These are phyloP conservation scores for Mycena venus DNA, from an alignment of 768 basidiomycete genomes.

Conservation along the genomic window DNA sequence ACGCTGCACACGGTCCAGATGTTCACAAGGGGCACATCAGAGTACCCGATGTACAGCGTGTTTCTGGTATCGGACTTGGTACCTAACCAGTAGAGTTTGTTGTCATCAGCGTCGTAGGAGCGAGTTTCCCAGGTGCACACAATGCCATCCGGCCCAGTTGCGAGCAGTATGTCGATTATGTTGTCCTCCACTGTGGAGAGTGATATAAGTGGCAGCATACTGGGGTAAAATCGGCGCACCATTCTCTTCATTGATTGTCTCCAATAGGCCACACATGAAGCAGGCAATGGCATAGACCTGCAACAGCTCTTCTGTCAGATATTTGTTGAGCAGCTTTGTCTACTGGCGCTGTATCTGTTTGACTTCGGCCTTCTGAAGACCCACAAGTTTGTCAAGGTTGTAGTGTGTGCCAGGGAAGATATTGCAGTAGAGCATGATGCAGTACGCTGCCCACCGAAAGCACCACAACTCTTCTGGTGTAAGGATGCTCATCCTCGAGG, in stretches of 20 bases:
- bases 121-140: no score
- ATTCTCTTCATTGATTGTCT: background rate
- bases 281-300: background rate
- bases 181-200: no score
- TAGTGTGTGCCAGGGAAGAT: background rate
- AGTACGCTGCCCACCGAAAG: constrained; percentile 39
- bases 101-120: no score
- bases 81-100: no score
- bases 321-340: constrained; percentile 3
- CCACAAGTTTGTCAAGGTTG: background rate
- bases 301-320: constrained; percentile 11
- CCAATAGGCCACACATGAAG: background rate
- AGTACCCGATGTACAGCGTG: background rate
- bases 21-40: background rate
- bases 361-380: no score
- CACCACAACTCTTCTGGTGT: constrained; percentile 37
- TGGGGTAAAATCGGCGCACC: no score
- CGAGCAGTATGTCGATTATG: no score
- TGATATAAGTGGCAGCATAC: no score
- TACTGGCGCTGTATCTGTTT: background rate
- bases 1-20: constrained; percentile 1
- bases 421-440: background rate
- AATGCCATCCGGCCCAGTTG: no score
- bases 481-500: constrained; percentile 30
- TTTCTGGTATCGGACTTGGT: no score